phyloP scores from a whole-genome alignment of 2,329 filamentous ascomycete species.

The Zasmidium citrigriseum region DNA sequence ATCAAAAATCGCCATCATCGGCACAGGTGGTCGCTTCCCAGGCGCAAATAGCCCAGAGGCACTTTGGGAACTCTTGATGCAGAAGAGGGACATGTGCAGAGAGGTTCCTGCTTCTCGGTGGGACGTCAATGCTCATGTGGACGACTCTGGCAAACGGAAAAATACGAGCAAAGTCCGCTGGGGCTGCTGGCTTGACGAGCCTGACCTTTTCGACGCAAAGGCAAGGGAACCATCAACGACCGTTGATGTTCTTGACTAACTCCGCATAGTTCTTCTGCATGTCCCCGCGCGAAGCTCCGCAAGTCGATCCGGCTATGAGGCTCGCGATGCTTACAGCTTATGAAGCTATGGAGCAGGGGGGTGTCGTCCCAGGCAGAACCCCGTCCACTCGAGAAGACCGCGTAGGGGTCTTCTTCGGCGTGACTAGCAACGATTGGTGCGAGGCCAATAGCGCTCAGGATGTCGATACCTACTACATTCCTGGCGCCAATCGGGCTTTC shows the following conservation, averaged over 20 bases:
- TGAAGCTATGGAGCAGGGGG: slow-evolving; percentile 29
- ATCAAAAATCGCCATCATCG: slow-evolving; percentile 28
- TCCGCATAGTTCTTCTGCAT: slow-evolving; percentile 42
- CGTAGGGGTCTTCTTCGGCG: slow-evolving; percentile 37
- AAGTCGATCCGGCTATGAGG: slow-evolving; percentile 26
- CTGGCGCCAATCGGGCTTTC: slow-evolving; percentile 9
- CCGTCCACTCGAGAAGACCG: slow-evolving; percentile 29
- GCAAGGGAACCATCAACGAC: too few relatives aligned
- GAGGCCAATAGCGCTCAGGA: slow-evolving; percentile 18
- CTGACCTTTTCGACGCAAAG: slow-evolving; percentile 41
- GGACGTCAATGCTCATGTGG: slow-evolving; percentile 40
- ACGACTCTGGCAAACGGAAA: slow-evolving; percentile 36
- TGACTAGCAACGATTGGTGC: slow-evolving; percentile 28
- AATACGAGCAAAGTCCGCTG: slow-evolving; percentile 28
- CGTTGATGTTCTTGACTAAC: too few relatives aligned
- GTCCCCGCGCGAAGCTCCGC: slow-evolving; percentile 31
- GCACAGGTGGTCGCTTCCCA: slow-evolving; percentile 29
- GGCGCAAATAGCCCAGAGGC: slow-evolving; percentile 20
- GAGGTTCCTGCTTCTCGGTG: slow-evolving; percentile 29
- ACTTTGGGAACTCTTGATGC: slow-evolving; percentile 27
- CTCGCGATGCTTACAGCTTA: slow-evolving; percentile 30
- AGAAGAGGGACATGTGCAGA: slow-evolving; percentile 19
- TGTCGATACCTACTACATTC: slow-evolving; percentile 11
- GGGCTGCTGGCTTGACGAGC: slow-evolving; percentile 42
- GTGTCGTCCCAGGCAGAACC: slow-evolving; percentile 32